A percentile compares a stretch with the other conserved stretches of the same genome.
phyloP scores from a whole-genome alignment of 2,329 filamentous ascomycete genomes.

The Fusarium continuum region DNA sequence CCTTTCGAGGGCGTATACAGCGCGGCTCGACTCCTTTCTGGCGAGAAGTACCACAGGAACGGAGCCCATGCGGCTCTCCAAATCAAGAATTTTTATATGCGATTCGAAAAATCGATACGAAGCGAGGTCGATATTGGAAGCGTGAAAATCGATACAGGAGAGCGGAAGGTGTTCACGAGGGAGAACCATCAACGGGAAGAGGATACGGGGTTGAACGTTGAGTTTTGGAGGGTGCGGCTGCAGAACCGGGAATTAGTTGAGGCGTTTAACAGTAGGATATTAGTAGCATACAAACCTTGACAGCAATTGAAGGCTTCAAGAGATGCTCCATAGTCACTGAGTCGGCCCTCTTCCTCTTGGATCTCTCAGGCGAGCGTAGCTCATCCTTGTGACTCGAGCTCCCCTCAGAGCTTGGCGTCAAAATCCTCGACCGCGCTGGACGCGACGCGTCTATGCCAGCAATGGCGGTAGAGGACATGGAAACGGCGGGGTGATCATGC shows the following conservation, averaged over 20 bases:
- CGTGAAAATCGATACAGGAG: slow-evolving; percentile 67
- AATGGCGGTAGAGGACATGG: slow-evolving; percentile 49
- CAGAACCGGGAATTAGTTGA: slow-evolving; percentile 7
- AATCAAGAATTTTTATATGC: slow-evolving; percentile 69
- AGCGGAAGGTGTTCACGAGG: slow-evolving; percentile 68
- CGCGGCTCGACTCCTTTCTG: slow-evolving; percentile 63
- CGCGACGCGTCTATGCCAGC: slow-evolving; percentile 60
- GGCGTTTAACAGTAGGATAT: background rate
- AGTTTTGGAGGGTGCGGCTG: slow-evolving; percentile 66
- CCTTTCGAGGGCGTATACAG: slow-evolving; percentile 71
- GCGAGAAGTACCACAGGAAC: slow-evolving; percentile 68
- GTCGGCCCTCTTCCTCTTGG: slow-evolving; percentile 51
- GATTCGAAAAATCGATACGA: slow-evolving; percentile 68
- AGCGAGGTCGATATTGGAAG: slow-evolving; percentile 60
- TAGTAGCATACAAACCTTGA: slow-evolving; percentile 55
- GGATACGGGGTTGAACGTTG: slow-evolving; percentile 61
- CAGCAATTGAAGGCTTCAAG: slow-evolving; percentile 60
- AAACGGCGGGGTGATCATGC: slow-evolving; percentile 30
- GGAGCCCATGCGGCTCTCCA: slow-evolving; percentile 67
- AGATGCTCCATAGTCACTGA: slow-evolving; percentile 60
- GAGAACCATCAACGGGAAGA: slow-evolving; percentile 70
- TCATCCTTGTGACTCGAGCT: slow-evolving; percentile 51
- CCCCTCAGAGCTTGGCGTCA: slow-evolving; percentile 53
- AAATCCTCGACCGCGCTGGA: slow-evolving; percentile 53
- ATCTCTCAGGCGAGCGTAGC: slow-evolving; percentile 41